Evolutionary conservation across 129 eudicot species (phyloP), one percentile per base, ranked within the genome.

Genomic region (Flaveria brownii): DNA sequence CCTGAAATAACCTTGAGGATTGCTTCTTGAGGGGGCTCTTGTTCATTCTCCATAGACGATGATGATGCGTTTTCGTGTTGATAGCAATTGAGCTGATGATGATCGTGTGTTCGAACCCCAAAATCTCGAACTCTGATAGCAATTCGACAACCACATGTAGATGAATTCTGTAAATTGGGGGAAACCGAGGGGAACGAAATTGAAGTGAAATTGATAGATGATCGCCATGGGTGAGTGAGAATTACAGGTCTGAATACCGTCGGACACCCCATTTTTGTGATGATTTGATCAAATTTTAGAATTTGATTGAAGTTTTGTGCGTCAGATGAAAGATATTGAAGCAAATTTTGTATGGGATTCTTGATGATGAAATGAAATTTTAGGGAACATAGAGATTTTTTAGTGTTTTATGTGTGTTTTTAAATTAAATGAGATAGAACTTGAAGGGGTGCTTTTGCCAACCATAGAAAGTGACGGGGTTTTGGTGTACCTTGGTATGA

Each of bases 1-100:
- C 97, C 99, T 87, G 97, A 91, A 85, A 94, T 87, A 74, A 90
- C 99, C 85, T 91, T 89, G 68, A 94, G 91, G 79, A 94, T 87
- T 76, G 93, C 96, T 57, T 94, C 99, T 75, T 94, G 98, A 72
- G 97, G 96, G 6, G 96, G 89, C 50, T 86, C 89, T 7, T 69
- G 79, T 54, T 72, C 86, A 72, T 83, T 77, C 12, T 49, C 80
- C 45, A 54, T 68, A 42, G 82, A 77, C 28, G 77, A 71, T 13
- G 89, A 74, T 54, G 85, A 75, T 26, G 84, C 62, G 76, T 73
- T 74, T n/a, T 74, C 73, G 39, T 73, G 52, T 56, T 70, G 71
- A 60, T 86, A 78, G 81, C 88, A 87, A 74, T 73, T 82, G 42
- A 84, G 78, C n/a, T 72, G 66, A 60, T 39, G 70, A 46, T 72